Evolutionary conservation across 2,329 filamentous ascomycete genomes (phyloP), one percentile per base, ranked within the genome.

Genomic region (Botrytis medusae): DNA sequence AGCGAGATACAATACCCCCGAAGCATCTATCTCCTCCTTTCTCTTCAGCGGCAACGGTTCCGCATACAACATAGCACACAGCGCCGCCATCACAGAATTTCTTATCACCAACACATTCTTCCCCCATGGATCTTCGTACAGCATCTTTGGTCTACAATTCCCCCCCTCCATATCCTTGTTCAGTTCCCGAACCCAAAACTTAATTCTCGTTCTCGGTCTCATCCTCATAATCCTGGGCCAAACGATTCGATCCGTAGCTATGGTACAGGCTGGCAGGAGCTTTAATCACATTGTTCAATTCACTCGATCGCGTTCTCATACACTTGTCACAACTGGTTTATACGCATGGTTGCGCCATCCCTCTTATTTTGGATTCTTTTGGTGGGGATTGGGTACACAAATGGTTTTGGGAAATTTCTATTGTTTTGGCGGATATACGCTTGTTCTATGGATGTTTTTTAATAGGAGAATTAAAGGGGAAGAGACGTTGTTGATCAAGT

Each of bases 361-460:
- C 20, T 92, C 92, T 74, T 99, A 99, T 83, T 98, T 98, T 84
- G 96, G 95, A 5, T 99, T 98, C 85, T 99, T 97, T 83, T 98
- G 94, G 90, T 99, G 95, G 95, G 94, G 93, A 0, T 80, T 98
- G n/a, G 96, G 96, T 8, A 97, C 95, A 20, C 96, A 99, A 85
- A 80, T 98, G 61, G 89, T 97, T 72, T 86, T 98, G 76, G 95
- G 95, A 29, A 99, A 99, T 83, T 83, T 88, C 14, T 77, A 97
- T 2, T 97, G 94, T 81, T 89, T 97, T 73, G 77, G 91, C 10
- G 92, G 83, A 2, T 98, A 97, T 84, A 83, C 89, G 0, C 81
- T 87, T 12, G 92, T 97, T 25, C 82, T 99, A 77, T 98, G 93
- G 93, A 86, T 84, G 74, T 99, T 99, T 82, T 99, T 99, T 81